These are phyloP conservation scores for Cladobotryum protrusum DNA, from an alignment of 2,329 filamentous ascomycete genomes.

Conservation along the genomic window DNA sequence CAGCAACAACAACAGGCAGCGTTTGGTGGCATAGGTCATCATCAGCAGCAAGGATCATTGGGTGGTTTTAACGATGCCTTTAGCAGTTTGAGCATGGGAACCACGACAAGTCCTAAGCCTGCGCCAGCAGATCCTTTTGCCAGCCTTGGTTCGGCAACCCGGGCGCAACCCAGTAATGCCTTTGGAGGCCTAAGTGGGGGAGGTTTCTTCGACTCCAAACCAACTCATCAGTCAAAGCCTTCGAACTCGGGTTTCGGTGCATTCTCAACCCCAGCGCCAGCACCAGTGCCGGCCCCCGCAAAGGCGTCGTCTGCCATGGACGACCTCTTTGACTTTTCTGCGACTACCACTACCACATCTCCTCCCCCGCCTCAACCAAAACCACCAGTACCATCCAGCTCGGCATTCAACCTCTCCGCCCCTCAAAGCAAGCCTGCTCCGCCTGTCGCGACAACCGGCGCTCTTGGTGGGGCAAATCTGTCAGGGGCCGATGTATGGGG, in stretches of 20 bases:
- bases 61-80: constrained; percentile 75
- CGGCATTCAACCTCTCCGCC: constrained; percentile 76
- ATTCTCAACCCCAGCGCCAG: constrained; percentile 43
- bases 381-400: constrained; percentile 42
- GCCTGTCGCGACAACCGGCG: constrained; percentile 25
- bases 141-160: constrained; percentile 39
- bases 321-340: constrained; percentile 75
- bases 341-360: constrained; percentile 42
- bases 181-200: constrained; percentile 61
- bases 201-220: constrained; percentile 74
- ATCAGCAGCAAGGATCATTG: constrained; percentile 43
- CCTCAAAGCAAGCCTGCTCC: constrained; percentile 40
- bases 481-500: constrained; percentile 73
- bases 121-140: constrained; percentile 52
- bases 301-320: constrained; percentile 55
- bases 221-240: constrained; percentile 50
- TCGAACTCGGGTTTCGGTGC: constrained; percentile 58
- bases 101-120: constrained; percentile 37
- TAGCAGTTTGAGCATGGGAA: constrained; percentile 39
- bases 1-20: constrained; percentile 48
- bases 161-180: constrained; percentile 30
- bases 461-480: constrained; percentile 34
- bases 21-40: constrained; percentile 59
- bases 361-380: constrained; percentile 34
- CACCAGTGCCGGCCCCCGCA: constrained; percentile 28